Evolutionary conservation across 2,329 filamentous ascomycete species (phyloP).

Genomic region (Chaetomium strumarium): DNA sequence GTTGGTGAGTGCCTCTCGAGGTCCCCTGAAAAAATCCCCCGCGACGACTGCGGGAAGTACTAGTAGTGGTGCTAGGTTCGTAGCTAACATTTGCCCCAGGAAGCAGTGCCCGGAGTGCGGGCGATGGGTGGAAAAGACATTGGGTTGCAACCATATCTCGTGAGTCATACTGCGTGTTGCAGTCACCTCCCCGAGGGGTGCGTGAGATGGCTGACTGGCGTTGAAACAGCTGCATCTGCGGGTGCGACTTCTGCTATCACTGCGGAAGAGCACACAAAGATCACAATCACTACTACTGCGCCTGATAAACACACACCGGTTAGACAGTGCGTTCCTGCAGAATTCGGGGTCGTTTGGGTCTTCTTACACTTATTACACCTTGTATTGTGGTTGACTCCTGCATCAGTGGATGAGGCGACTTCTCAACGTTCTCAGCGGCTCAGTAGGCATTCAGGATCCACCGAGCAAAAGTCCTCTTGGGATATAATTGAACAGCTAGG

Average conservation of each 20-base stretch:
- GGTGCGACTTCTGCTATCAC: conserved; percentile 20
- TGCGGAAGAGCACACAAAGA: conserved; percentile 15
- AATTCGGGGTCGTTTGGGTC: no score
- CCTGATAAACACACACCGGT: conserved; percentile 4
- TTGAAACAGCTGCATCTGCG: conserved; percentile 15
- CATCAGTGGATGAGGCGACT: no score
- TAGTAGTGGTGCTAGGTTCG: no score
- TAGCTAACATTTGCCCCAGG: background rate
- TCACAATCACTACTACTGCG: background rate
- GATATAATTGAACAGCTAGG: no score
- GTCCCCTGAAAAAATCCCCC: no score
- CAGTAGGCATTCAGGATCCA: no score
- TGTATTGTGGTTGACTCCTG: no score
- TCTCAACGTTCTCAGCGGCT: no score
- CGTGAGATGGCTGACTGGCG: background rate
- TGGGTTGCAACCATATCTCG: conserved; percentile 22
- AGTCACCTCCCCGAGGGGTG: background rate
- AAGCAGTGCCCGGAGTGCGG: conserved; percentile 18
- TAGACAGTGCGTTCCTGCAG: no score
- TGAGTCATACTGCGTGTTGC: background rate
- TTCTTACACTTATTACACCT: no score
- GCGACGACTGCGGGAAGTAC: no score
- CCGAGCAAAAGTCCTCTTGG: no score
- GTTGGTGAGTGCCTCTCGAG: conserved; percentile 13
- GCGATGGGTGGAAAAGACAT: conserved; percentile 17